A percentile compares a stretch with the other conserved stretches of the same genome.
Evolutionary conservation across 768 basidiomycete species (phyloP).

Genomic region (Galerina sulciceps): DNA sequence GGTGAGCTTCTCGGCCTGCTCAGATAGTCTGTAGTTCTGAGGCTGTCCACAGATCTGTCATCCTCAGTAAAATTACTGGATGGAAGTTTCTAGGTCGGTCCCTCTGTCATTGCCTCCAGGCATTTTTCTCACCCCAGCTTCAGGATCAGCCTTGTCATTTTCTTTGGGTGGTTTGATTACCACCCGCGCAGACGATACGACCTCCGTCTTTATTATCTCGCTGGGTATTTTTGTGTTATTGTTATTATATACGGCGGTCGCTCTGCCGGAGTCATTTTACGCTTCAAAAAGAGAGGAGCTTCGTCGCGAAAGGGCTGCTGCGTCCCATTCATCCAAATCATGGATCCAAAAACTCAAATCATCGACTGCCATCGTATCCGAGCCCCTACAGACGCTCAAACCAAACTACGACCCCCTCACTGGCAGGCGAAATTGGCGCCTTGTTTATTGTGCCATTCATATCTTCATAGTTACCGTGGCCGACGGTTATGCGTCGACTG

Average conservation of each 20-base stretch:
- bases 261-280: slow-evolving; percentile 16
- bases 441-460: slow-evolving; percentile 11
- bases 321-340: neutral
- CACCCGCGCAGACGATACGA: neutral
- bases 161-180: slow-evolving; percentile 13
- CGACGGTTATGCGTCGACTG: slow-evolving; percentile 10
- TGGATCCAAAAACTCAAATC: slow-evolving; percentile 3
- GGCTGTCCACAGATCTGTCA: slow-evolving; percentile 3
- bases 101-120: neutral
- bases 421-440: slow-evolving; percentile 8
- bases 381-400: slow-evolving; percentile 10
- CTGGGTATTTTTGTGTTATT: neutral
- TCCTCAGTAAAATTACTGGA: slow-evolving; percentile 10
- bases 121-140: neutral
- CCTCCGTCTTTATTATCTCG: slow-evolving; percentile 4
- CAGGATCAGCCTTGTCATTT: slow-evolving; percentile 9
- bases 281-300: slow-evolving; percentile 4
- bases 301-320: neutral
- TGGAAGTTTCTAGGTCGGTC: slow-evolving; percentile 6
- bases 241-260: neutral
- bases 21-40: neutral
- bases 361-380: neutral
- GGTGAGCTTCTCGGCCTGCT: neutral
- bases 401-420: slow-evolving; percentile 1
- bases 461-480: slow-evolving; percentile 11